Evolutionary conservation across 1,284 basidiomycete genomes (phyloP), one percentile per base, ranked within the genome.

Genomic region (Boletus smithii): DNA sequence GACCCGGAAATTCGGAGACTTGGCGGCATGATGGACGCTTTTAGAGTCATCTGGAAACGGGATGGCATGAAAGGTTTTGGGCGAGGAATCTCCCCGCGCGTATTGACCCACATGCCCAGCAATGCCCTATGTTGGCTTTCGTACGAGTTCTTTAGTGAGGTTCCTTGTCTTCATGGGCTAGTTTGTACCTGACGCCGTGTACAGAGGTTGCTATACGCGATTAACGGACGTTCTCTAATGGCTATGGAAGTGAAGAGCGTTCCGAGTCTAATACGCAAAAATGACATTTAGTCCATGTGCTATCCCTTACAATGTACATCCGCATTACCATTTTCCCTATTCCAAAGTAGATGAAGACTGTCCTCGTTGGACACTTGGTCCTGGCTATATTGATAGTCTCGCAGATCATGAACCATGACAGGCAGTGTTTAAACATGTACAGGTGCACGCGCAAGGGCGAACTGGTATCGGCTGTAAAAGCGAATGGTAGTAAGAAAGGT

Each of bases 61-160:
- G 91, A 98, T 58, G 97, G 95, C 6, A 43, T 87, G 37, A 85
- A 76, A 60, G 97, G 97, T 0, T 93, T 99, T 63, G 73, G 76
- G 42, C 79, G 97, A 58, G 97, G 97, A 22, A 74, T 99, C 61
- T 79, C 90, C 44, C 97, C 97, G 6, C 81, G 97, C 40, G 86
- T 99, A 39, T 73, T 99, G 63, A 97, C 95, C 9, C 92, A 92
- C 54, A 93, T 98, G 84, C 97, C 97, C 8, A 95, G 91, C 63
- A 98, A 97, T 50, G 97, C 97, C 7, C 77, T 99, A 42, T 97
- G 92, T 71, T 99, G 97, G 95, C 74, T 97, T 66, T 92, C 88
- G 42, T 95, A 95, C 64, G 92, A 95, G 71, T 95, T 94, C 73
- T 95, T 95, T 78, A 95, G 91, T 94, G 66, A 73, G 91, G 84